Conservation (phyloP, 768 basidiomycete genomes). For the Leccinum obscurum region DNA sequence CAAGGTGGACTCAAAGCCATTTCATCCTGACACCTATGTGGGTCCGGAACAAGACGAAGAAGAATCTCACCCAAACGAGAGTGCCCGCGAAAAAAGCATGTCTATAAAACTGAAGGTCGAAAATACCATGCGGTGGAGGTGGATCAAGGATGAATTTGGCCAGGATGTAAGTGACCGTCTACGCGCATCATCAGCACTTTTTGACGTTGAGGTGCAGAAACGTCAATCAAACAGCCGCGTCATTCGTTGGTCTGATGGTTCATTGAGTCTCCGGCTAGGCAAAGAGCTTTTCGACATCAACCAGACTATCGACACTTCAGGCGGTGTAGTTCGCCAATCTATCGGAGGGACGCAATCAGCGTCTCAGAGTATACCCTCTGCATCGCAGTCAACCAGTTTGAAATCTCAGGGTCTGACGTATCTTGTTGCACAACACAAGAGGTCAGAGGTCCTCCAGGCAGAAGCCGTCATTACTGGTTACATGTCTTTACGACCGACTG, state of each 20-base stretch:
- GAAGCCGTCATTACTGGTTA: conserved; percentile 82
- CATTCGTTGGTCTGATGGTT: conserved; percentile 95
- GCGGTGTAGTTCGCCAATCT: conserved; percentile 57
- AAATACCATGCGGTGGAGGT: conserved; percentile 95
- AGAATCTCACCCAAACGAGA: conserved; percentile 55
- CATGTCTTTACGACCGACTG: conserved; percentile 81
- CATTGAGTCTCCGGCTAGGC: conserved; percentile 86
- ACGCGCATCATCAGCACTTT: not conserved
- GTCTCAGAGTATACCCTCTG: conserved; percentile 42
- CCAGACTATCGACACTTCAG: conserved; percentile 76
- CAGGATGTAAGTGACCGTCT: conserved; percentile 60
- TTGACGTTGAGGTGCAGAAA: conserved; percentile 43
- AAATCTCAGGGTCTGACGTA: conserved; percentile 81
- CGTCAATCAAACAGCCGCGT: conserved; percentile 90
- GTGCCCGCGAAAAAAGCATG: conserved; percentile 76
- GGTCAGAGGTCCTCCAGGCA: conserved; percentile 81
- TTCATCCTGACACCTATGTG: conserved; percentile 82
- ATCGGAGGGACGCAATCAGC: conserved; percentile 46
- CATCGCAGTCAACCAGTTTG: conserved; percentile 37
- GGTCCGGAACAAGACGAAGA: conserved; percentile 80
- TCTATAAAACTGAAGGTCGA: conserved; percentile 85
- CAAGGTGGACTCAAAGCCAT: conserved; percentile 85
- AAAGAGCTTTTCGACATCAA: conserved; percentile 93
- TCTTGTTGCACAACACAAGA: conserved; percentile 87
- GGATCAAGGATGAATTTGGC: conserved; percentile 76